Base-by-base conservation (phyloP, 202 grass and related monocot species). In the Saccharum hybrid region DNA sequence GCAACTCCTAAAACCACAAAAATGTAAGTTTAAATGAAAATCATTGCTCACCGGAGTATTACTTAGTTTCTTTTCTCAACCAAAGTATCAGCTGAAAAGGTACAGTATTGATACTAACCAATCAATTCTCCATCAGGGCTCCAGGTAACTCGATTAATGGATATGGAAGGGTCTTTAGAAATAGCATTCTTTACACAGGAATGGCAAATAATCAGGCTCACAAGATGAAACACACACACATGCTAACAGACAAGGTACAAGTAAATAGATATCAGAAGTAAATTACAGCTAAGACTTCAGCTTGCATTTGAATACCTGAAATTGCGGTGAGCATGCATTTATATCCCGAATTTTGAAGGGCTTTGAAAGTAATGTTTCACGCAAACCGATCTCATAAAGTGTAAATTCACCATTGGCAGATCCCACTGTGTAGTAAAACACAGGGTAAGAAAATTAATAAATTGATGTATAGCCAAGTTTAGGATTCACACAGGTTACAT, bases 111-210 rank as follows among this genome's bases (percentile, higher is more conserved):
- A 46, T 52, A 89, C 78, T 80, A 90, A 92, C 95, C 95, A 77
- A 97, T 97, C 67, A 94, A 91, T 39, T 90, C 93, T 88, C 90
- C 95, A 75, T 97, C 92, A 90, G 95, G 92, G 84, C 85, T 94
- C 92, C 95, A 97, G 39, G 84, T 81, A 88, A 97, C 95, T 87
- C 82, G 86, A 85, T 83, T 97, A 72, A 92, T 86, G 79, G 90
- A 87, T 65, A 94, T 93, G 7, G 90, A 85, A 23, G 85, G 51
- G 22, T 94, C 95, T 91, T 97, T 97, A n/a, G 63, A 73, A 45
- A 85, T 15, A 52, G 57, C 63, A 77, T 37, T 87, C 92, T 94
- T 63, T 73, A 66, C 66, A 89, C 34, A 76, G n/a, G 41, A 69
- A 22, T 67, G n/a, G 71, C 63, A 71, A 85, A 86, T 19, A 85